Evolutionary conservation across 1,284 basidiomycete genomes (phyloP).

Genomic region (Puccinia sorghi): DNA sequence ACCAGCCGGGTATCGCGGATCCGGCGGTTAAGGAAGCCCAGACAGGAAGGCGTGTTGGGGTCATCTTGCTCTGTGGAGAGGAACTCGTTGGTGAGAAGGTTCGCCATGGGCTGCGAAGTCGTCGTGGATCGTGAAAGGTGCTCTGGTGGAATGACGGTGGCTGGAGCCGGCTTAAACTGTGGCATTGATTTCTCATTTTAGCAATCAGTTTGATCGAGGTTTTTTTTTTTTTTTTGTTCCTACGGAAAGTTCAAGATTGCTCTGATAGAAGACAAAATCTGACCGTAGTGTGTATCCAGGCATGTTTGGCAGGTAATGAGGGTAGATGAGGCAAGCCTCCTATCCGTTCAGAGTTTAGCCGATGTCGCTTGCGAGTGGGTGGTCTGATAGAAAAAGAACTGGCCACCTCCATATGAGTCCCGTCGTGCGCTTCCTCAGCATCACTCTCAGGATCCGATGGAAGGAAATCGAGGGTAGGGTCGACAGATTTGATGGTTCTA

Average conservation of each 20-base stretch:
- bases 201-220: neutral
- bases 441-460: conserved; percentile 45
- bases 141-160: conserved; percentile 36
- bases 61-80: conserved; percentile 4
- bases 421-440: neutral
- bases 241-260: no score
- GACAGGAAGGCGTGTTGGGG: conserved; percentile 36
- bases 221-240: no score
- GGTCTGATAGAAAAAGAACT: neutral
- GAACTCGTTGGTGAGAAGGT: neutral
- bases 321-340: conserved; percentile 48
- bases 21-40: conserved; percentile 29
- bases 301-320: conserved; percentile 43
- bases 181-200: neutral
- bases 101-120: neutral
- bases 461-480: conserved; percentile 41
- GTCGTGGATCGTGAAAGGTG: conserved; percentile 10
- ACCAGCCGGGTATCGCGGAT: conserved; percentile 38
- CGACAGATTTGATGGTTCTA: neutral
- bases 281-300: conserved; percentile 40
- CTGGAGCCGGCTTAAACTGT: conserved; percentile 10
- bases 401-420: neutral
- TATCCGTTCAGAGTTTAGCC: conserved; percentile 9
- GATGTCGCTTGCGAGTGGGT: neutral
- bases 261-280: neutral